Base-by-base conservation (phyloP, 345 rosid genomes). In the Mangifera indica region DNA sequence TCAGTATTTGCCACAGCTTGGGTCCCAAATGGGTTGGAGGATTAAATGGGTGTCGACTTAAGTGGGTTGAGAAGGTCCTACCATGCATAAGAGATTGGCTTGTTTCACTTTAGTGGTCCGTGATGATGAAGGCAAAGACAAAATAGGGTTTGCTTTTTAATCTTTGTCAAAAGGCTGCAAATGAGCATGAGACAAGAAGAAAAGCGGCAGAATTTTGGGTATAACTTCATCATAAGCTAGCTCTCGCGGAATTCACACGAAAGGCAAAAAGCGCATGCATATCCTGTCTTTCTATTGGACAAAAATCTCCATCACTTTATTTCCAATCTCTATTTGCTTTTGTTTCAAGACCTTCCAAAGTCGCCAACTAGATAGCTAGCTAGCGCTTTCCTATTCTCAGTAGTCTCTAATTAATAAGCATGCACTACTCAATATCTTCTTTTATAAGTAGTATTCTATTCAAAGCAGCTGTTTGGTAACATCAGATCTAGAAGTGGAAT, bases 1-100 rank as follows among this genome's bases (percentile, higher is more conserved):
- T 87, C 94, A 22, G 90, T 89, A 49, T 87, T 83, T 52, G 91
- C 91, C 63, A 80, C 88, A 24, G 86, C 80, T 68, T 89, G 94
- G 94, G 80, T 78, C 74, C 80, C 87, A 15, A 52, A 49, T 60
- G 75, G 60, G 20, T 58, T 63, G 42, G 75, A 80, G 46, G 90
- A 78, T 74, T 76, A 49, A 54, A 20, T 15, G 25, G 62, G 57
- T 53, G 53, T 68, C 42, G 67, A 56, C 49, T 69, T 34, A 21
- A 62, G 25, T 58, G 69, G 61, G 63, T 60, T 40, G 12, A 26
- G 59, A 6, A 25, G 62, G 44, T 13, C 73, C 40, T 18, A 18
- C 14, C 58, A 20, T 54, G 58, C 53, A 49, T 46, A 6, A 49
- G 53, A 49, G 18, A 15, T 49, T 59, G n/a, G 22, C 18, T 45